phyloP scores from a whole-genome alignment of 176 grass and related monocot genomes.

The Areca catechu region DNA sequence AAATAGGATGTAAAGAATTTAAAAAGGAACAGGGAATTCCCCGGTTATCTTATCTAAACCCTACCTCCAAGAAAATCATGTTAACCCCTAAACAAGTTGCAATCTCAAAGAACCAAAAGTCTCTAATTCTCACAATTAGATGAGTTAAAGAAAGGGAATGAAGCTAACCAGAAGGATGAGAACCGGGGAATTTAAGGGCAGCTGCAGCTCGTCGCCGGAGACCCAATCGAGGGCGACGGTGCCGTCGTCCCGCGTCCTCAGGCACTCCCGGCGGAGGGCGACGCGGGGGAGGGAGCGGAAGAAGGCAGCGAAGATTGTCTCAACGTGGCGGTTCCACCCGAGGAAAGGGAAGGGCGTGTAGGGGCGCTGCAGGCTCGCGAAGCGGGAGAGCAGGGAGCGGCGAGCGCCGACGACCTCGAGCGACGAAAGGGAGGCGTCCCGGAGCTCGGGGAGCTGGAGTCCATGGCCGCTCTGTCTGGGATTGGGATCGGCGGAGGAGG shows the following conservation, averaged over 20 bases:
- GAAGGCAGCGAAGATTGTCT: constrained; percentile 86
- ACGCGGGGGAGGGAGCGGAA: constrained; percentile 49
- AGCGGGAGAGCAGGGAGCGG: constrained; percentile 44
- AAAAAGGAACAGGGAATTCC: too few relatives aligned
- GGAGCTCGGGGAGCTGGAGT: background rate
- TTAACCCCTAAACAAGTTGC: too few relatives aligned
- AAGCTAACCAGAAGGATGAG: constrained; percentile 69
- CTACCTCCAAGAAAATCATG: too few relatives aligned
- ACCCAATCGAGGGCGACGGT: constrained; percentile 82
- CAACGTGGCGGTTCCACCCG: constrained; percentile 65
- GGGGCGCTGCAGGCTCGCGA: constrained; percentile 63
- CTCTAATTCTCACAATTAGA: too few relatives aligned
- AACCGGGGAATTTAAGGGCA: constrained; percentile 49
- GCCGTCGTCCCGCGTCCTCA: constrained; percentile 53
- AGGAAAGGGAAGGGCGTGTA: constrained; percentile 63
- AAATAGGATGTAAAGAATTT: too few relatives aligned
- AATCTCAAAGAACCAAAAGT: too few relatives aligned
- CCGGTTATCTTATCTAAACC: too few relatives aligned
- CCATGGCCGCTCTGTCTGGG: background rate
- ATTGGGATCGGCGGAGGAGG: too few relatives aligned
- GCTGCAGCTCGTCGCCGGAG: constrained; percentile 38
- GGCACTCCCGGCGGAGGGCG: constrained; percentile 46
- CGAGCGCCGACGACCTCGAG: constrained; percentile 64
- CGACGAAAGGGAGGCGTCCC: constrained; percentile 20
- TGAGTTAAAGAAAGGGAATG: too few relatives aligned